Evolutionary conservation across 768 basidiomycete species (phyloP).

Genomic region (Russula earlei): DNA sequence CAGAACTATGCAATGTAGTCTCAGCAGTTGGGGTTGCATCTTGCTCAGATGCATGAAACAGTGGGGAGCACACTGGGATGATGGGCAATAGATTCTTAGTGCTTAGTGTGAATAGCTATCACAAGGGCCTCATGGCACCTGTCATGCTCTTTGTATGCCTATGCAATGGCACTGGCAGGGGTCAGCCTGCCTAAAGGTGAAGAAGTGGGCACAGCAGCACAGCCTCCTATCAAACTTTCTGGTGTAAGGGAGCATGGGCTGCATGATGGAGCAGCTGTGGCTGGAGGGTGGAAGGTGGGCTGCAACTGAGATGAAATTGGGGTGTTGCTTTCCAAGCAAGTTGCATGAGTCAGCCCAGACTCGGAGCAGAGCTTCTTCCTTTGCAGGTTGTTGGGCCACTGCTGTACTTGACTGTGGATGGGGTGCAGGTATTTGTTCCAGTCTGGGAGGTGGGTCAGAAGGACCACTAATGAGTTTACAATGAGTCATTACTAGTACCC

Average conservation of each 20-base stretch:
- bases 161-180: conserved; percentile 17
- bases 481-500: neutral
- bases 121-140: conserved; percentile 15
- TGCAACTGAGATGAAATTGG: neutral
- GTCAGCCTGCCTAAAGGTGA: conserved; percentile 14
- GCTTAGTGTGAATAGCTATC: conserved; percentile 1
- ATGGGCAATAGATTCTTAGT: neutral
- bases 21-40: neutral
- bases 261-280: neutral
- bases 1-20: neutral
- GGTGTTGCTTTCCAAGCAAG: neutral
- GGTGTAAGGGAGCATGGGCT: neutral
- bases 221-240: conserved; percentile 8
- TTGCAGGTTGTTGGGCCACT: conserved; percentile 3
- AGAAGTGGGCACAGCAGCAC: neutral
- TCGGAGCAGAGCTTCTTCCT: conserved; percentile 5
- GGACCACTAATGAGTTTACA: neutral
- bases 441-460: neutral
- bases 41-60: neutral
- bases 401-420: neutral
- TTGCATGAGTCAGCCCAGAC: neutral
- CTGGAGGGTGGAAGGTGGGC: neutral
- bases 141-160: conserved; percentile 19
- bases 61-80: neutral
- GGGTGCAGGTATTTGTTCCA: neutral